Base-by-base conservation (phyloP, 306 rosid species). In the Senna tora region DNA sequence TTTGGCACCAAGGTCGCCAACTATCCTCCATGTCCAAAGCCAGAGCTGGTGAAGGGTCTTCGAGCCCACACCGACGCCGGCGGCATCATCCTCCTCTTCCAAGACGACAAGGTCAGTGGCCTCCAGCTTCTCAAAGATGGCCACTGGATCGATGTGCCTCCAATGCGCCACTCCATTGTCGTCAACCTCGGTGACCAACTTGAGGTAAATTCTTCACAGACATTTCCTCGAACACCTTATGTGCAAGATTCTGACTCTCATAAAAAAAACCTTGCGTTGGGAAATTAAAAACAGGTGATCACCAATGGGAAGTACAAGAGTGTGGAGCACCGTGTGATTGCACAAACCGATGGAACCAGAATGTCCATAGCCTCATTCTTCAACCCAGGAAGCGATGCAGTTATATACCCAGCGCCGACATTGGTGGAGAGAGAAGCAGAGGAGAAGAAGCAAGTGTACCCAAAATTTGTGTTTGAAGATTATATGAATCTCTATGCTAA, bases 51-150 rank as follows among this genome's bases (percentile, higher is more conserved):
- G 64, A 87, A 87, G 77, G 92, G 92, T 28, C 92, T 87, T 59
- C 78, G 92, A 14, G 85, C 92, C 28, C 92, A 87, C 79, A 87
- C 92, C 47, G 92, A 87, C 34, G 92, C 92, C 9, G 92, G 92
- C 0, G 92, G 89, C 15, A 68, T 87, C 53, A 82, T 87, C 79
- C 81, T 87, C 2, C 86, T 87, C 52, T 87, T 87, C 74, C 92
- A 87, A 65, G 92, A 85, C 6, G 86, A 85, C 83, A 87, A 83
- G 76, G 92, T 87, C 49, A 78, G 86, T 32, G 92, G 88, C 30
- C 86, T 87, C 22, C 89, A 87, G 65, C 81, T 87, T 21, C 89
- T 83, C 39, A 87, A 85, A 49, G 89, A 83, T 5, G 89, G 77
- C 9, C 16, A 71, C 15, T 87, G 92, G 92, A 52, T 87, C 5